These are phyloP conservation scores for Acephala macrosclerotiorum DNA, from an alignment of 2,329 filamentous ascomycete genomes.

Conservation along the genomic window DNA sequence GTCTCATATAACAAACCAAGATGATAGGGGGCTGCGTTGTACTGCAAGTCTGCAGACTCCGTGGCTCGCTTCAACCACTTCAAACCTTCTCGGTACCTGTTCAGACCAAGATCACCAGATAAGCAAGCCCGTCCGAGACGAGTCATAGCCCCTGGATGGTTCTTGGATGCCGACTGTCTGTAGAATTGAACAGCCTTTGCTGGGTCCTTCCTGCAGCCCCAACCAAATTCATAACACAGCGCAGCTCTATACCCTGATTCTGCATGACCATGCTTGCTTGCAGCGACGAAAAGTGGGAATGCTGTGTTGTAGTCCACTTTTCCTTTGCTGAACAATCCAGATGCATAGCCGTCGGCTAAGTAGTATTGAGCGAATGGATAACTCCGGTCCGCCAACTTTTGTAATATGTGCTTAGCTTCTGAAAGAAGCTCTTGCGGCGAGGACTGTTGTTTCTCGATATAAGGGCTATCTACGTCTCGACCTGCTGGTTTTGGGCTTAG, in stretches of 20 bases:
- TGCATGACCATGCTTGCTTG: slow-evolving; percentile 95
- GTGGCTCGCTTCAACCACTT: slow-evolving; percentile 96
- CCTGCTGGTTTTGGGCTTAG: slow-evolving; percentile 52
- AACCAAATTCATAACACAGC: slow-evolving; percentile 97
- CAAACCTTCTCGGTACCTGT: slow-evolving; percentile 86
- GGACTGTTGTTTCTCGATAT: slow-evolving; percentile 54
- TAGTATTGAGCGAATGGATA: slow-evolving; percentile 99
- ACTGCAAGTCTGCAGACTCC: slow-evolving; percentile 88
- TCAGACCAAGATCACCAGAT: slow-evolving; percentile 84
- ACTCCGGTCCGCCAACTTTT: slow-evolving; percentile 83
- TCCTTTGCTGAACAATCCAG: slow-evolving; percentile 93
- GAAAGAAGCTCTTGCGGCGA: slow-evolving; percentile 75
- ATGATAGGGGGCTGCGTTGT: slow-evolving; percentile 92
- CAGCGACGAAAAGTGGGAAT: slow-evolving; percentile 90
- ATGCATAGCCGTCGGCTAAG: slow-evolving; percentile 91
- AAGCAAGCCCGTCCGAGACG: slow-evolving; percentile 91
- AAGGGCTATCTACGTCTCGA: slow-evolving; percentile 56
- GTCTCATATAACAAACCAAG: slow-evolving; percentile 87
- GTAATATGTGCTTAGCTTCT: slow-evolving; percentile 89
- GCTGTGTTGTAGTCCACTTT: slow-evolving; percentile 91
- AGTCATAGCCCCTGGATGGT: slow-evolving; percentile 94
- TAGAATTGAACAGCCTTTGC: slow-evolving; percentile 95
- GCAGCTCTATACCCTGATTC: slow-evolving; percentile 94
- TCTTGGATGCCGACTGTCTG: slow-evolving; percentile 87
- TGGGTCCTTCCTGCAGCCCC: slow-evolving; percentile 90